Evolutionary conservation across 192 early-diverging fungal species (phyloP), one percentile per base, ranked within the genome.

Genomic region (Rhizophlyctis rosea): DNA sequence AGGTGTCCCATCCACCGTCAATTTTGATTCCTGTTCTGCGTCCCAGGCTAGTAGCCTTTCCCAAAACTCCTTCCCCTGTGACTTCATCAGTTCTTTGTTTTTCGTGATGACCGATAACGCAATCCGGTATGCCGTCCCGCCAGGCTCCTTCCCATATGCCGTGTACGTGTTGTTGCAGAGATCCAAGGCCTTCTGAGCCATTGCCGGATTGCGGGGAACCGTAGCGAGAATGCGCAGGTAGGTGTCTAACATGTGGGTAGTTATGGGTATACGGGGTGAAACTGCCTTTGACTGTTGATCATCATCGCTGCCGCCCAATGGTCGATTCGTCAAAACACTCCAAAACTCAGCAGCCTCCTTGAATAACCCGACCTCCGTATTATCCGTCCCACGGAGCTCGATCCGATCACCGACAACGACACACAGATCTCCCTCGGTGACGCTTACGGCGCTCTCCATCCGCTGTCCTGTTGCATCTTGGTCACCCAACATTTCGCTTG

Each of bases 21-120:
- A 67, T 25, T 50, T 29, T 0, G 32, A n/a, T 52, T 78, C 76
- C 0, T 32, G 52, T 18, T 49, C 28, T 1, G 36, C 24, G 39
- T 78, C 76, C 67, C 68, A 78, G 14, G 59, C 54, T 16, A 67
- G 36, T 7, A 69, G 63, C 13, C 48, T 35, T 2, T 73, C 34
- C 76, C 76, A 78, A 4, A 61, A 16, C 32, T 55, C 21, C 25
- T 44, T 4, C 18, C 68, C 67, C 0, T 62, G 47, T 27, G 14
- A 27, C 23, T 3, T n/a, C 69, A 71, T 71, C 3, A 50, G 23
- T 18, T n/a, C 30, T 47, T 29, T 36, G 29, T 67, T 34, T 18
- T 44, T n/a, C 21, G 69, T 58, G 25, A 66, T 30, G 1, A 44
- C 39, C 9, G 31, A 18, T n/a, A 71, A 52, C 3, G 66, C 16